phyloP scores from a whole-genome alignment of 2,329 filamentous ascomycete species.

The Ceratocystis ficicola region DNA sequence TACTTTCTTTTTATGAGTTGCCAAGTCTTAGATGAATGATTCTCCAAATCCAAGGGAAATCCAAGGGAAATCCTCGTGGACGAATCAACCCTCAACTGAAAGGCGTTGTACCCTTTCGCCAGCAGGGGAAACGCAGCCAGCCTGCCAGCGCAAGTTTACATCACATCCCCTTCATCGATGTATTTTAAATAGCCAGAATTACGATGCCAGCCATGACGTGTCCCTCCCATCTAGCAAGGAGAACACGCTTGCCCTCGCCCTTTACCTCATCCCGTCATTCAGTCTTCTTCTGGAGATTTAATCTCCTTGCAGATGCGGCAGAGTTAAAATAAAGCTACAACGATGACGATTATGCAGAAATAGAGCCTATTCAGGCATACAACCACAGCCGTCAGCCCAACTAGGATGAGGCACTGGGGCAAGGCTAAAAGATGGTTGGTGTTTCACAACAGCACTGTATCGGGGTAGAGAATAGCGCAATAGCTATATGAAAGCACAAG shows the following conservation, averaged over 20 bases:
- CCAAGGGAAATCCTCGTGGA: no score
- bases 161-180: no score
- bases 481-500: not conserved
- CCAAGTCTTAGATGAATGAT: no score
- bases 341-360: not conserved
- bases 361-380: not conserved
- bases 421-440: not conserved
- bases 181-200: no score
- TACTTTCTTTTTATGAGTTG: no score
- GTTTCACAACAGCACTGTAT: not conserved
- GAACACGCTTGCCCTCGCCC: not conserved
- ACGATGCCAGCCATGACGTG: no score
- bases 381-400: not conserved
- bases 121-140: no score
- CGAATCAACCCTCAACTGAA: no score
- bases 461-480: not conserved
- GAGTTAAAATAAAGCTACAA: not conserved
- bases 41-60: no score
- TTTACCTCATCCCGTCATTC: not conserved
- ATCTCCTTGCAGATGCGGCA: not conserved
- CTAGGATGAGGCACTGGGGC: not conserved
- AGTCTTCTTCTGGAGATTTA: not conserved
- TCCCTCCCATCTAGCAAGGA: no score
- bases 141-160: no score
- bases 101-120: no score